Evolutionary conservation across 352 stramenopile genomes (phyloP).

Genomic region (Globisporangium emineosum): DNA sequence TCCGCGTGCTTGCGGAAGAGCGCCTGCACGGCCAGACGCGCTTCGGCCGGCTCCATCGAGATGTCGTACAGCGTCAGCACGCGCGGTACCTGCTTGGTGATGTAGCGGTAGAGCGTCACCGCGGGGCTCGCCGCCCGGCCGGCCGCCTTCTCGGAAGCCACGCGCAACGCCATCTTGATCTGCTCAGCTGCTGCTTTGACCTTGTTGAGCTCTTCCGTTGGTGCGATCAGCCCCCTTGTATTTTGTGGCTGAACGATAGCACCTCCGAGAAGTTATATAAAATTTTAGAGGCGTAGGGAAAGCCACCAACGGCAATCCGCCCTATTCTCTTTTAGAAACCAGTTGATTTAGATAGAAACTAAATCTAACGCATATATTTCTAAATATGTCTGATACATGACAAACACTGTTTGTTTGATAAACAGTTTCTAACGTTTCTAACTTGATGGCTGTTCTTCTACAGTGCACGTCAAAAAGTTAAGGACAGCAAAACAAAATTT

Average conservation of each 20-base stretch:
- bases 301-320: no score
- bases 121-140: constrained; percentile 54
- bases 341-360: no score
- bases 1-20: constrained; percentile 94
- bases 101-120: constrained; percentile 87
- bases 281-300: no score
- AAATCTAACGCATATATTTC: no score
- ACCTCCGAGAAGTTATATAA: no score
- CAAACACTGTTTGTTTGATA: no score
- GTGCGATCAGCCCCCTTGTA: background rate
- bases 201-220: background rate
- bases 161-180: constrained; percentile 67
- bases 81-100: constrained; percentile 91
- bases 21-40: constrained; percentile 85
- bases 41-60: constrained; percentile 90
- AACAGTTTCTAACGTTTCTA: no score
- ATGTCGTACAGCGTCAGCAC: constrained; percentile 98
- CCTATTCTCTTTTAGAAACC: no score
- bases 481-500: no score
- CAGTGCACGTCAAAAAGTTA: no score
- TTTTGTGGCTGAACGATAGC: background rate
- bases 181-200: background rate
- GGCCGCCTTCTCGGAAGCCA: constrained; percentile 66
- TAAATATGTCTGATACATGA: no score
- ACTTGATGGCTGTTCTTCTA: no score